Percentiles rank a stretch among this genome's conserved stretches.
Conservation (phyloP, 2,329 filamentous ascomycete species). For the Dothideomycetidae sp. region DNA sequence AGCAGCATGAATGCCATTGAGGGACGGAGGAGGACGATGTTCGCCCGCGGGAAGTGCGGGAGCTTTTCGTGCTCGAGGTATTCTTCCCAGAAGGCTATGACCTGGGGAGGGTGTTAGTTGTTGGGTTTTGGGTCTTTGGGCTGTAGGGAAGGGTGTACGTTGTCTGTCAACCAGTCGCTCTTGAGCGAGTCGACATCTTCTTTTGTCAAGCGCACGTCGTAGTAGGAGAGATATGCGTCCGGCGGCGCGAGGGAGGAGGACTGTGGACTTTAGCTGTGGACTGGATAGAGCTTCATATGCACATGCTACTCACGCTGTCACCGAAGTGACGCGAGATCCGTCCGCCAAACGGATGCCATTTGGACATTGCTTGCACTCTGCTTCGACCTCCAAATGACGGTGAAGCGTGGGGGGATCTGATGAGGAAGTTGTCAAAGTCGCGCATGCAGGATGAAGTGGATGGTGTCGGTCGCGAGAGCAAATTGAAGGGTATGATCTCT, state of each 20-base stretch:
- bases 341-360: conserved; percentile 41
- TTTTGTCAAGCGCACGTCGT: conserved; percentile 53
- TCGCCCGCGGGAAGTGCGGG: conserved; percentile 60
- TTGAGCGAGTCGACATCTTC: conserved; percentile 82
- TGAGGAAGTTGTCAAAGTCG: no score
- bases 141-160: conserved; percentile 41
- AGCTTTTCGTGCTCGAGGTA: conserved; percentile 86
- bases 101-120: conserved; percentile 35
- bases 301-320: conserved; percentile 29
- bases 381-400: no score
- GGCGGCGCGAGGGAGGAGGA: conserved; percentile 33
- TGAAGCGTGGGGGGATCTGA: no score
- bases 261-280: not conserved
- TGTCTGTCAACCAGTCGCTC: conserved; percentile 93
- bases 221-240: conserved; percentile 57
- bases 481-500: no score
- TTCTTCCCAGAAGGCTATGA: conserved; percentile 97
- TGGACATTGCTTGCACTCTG: conserved; percentile 15
- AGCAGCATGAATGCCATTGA: conserved; percentile 87
- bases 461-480: no score
- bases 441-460: no score
- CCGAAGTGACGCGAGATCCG: conserved; percentile 38
- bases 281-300: not conserved
- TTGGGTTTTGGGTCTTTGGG: not conserved
- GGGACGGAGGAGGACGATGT: conserved; percentile 81